Evolutionary conservation across 345 rosid species (phyloP).

Genomic region (Psidium friedrichsthalianum): DNA sequence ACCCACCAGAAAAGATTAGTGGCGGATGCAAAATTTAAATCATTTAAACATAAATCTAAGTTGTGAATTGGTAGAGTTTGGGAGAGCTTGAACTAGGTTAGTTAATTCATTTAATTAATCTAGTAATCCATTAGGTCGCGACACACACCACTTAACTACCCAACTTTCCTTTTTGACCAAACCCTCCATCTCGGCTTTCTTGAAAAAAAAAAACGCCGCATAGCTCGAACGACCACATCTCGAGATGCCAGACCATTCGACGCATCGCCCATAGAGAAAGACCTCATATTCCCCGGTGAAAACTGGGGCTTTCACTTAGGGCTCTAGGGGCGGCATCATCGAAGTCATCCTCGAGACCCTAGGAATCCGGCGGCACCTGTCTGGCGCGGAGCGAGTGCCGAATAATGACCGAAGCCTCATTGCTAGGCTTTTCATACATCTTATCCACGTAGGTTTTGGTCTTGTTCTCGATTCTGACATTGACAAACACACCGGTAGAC

Average conservation of each 20-base stretch:
- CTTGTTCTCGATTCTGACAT: slow-evolving; percentile 11
- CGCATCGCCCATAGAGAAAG: slow-evolving; percentile 38
- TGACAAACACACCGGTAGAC: too few relatives aligned
- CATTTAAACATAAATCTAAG: too few relatives aligned
- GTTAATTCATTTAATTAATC: too few relatives aligned
- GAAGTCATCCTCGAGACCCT: slow-evolving; percentile 19
- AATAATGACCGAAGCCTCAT: slow-evolving; percentile 24
- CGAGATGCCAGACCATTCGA: slow-evolving; percentile 15
- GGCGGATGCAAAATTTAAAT: too few relatives aligned
- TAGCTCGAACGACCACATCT: slow-evolving; percentile 16
- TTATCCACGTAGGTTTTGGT: slow-evolving; percentile 30
- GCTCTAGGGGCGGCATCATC: slow-evolving; percentile 1
- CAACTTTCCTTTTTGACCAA: neutral
- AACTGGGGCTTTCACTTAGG: neutral
- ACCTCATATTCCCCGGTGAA: slow-evolving; percentile 20
- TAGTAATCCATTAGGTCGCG: too few relatives aligned
- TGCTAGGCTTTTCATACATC: slow-evolving; percentile 21
- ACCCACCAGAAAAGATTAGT: too few relatives aligned
- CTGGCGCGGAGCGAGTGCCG: slow-evolving; percentile 61
- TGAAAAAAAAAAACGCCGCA: slow-evolving; percentile 10
- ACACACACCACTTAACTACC: neutral
- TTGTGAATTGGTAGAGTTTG: too few relatives aligned
- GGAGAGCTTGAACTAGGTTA: too few relatives aligned
- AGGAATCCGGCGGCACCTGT: slow-evolving; percentile 53
- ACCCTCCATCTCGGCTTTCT: slow-evolving; percentile 3